Percentiles rank a stretch among this genome's conserved stretches.
Conservation (phyloP, 164 flowering plant species). For the Akebia trifoliata region DNA sequence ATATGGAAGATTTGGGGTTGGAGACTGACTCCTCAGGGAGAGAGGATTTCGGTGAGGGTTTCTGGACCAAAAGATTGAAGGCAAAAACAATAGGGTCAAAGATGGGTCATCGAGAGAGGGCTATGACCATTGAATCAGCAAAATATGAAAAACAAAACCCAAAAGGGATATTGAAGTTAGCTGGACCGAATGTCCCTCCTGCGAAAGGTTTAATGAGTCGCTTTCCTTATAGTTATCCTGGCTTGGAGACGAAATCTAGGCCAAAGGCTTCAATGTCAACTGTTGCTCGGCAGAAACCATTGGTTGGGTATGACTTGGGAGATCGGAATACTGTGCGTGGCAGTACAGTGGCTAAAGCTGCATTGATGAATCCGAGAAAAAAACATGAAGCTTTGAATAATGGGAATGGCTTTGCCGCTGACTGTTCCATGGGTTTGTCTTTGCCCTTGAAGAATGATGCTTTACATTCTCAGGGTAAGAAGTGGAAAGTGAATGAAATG, state of each 20-base stretch:
- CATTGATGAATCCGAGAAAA: conserved; percentile 42
- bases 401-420: conserved; percentile 30
- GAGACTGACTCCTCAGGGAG: conserved; percentile 52
- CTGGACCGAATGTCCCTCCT: conserved; percentile 36
- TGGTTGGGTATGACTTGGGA: conserved; percentile 47
- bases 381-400: conserved; percentile 31
- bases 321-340: conserved; percentile 21
- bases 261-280: conserved; percentile 27
- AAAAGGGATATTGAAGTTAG: conserved; percentile 56
- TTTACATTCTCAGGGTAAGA: conserved; percentile 33
- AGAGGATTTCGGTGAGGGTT: conserved; percentile 50
- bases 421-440: conserved; percentile 35
- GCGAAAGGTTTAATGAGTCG: conserved; percentile 28
- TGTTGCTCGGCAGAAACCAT: conserved; percentile 31
- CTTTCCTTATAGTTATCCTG: conserved; percentile 28
- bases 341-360: conserved; percentile 24
- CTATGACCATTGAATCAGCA: conserved; percentile 24
- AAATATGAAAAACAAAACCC: conserved; percentile 46
- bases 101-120: conserved; percentile 28
- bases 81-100: conserved; percentile 34
- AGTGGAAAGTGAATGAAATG: conserved; percentile 29
- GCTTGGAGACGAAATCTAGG: conserved; percentile 35
- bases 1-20: conserved; percentile 34
- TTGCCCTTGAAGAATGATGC: conserved; percentile 33
- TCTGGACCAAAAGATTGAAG: conserved; percentile 43